Percentiles rank a stretch among this genome's conserved stretches.
phyloP scores from a whole-genome alignment of 2,329 filamentous ascomycete species.

The Salinomyces thailandicus region DNA sequence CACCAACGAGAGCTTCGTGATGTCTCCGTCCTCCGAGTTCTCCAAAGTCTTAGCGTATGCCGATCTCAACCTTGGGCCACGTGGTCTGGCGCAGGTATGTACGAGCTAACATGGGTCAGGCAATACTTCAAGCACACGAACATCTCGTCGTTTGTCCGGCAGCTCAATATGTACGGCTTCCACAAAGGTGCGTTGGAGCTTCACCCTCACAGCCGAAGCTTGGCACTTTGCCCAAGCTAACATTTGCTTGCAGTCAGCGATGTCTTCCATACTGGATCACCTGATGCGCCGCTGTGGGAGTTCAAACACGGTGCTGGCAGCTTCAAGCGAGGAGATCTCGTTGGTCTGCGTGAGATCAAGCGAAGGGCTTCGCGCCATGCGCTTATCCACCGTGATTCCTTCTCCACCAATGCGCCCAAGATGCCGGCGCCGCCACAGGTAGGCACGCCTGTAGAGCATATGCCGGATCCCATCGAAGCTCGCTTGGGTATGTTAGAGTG shows the following conservation, averaged over 20 bases:
- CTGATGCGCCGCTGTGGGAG: slow-evolving; percentile 92
- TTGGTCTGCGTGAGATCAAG: slow-evolving; percentile 89
- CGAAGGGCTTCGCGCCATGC: slow-evolving; percentile 86
- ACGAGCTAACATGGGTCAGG: slow-evolving; percentile 37
- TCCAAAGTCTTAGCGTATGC: slow-evolving; percentile 94
- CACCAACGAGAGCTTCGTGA: slow-evolving; percentile 93
- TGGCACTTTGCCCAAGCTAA: slow-evolving; percentile 1
- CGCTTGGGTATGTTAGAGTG: slow-evolving; percentile 69
- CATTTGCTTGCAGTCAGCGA: slow-evolving; percentile 63
- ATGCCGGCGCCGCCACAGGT: slow-evolving; percentile 65
- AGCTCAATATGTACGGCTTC: slow-evolving; percentile 99
- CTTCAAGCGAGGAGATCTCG: slow-evolving; percentile 89
- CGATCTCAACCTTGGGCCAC: slow-evolving; percentile 17
- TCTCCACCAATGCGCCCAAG: slow-evolving; percentile 58
- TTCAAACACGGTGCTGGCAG: slow-evolving; percentile 97
- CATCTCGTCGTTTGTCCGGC: slow-evolving; percentile 94
- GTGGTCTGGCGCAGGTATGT: slow-evolving; percentile 11
- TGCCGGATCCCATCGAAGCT: slow-evolving; percentile 68
- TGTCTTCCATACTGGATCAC: slow-evolving; percentile 89
- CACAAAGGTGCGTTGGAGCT: slow-evolving; percentile 79
- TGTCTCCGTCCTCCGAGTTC: slow-evolving; percentile 95
- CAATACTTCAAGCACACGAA: slow-evolving; percentile 99
- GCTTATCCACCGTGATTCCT: slow-evolving; percentile 83
- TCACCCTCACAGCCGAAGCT: background rate
- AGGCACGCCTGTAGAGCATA: slow-evolving; percentile 42